Percentiles rank a stretch among this genome's conserved stretches.
Conservation (phyloP, 805 yeast species). For the Blastobotrys peoriensis region DNA sequence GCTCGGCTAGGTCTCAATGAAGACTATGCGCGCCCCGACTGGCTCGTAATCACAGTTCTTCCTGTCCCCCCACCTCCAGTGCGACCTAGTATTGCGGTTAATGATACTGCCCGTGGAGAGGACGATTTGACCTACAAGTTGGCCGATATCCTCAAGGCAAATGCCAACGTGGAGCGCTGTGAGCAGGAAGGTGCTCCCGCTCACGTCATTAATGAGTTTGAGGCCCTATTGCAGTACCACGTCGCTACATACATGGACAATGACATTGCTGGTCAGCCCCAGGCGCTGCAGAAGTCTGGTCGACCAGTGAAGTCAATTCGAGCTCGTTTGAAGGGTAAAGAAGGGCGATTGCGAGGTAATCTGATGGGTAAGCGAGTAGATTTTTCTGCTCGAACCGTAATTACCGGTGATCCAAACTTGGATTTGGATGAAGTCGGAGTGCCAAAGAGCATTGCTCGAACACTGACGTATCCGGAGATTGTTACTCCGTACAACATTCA, state of each 20-base stretch:
- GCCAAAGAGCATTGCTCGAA: slow-evolving; percentile 92
- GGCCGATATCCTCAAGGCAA: slow-evolving; percentile 95
- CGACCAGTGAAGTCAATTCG: slow-evolving; percentile 97
- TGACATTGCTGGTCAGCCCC: slow-evolving; percentile 99
- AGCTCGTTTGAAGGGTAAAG: slow-evolving; percentile 99
- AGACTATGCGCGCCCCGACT: slow-evolving; percentile 97
- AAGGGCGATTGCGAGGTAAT: slow-evolving; percentile 97
- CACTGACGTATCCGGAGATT: slow-evolving; percentile 92
- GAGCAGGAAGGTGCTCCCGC: slow-evolving; percentile 99
- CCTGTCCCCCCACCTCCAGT: slow-evolving; percentile 99
- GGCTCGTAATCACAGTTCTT: slow-evolving; percentile 95
- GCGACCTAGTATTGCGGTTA: slow-evolving; percentile 96
- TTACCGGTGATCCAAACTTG: slow-evolving; percentile 97
- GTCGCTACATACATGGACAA: slow-evolving; percentile 99
- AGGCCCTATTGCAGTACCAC: slow-evolving; percentile 90
- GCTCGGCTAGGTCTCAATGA: slow-evolving; percentile 80
- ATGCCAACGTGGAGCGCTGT: slow-evolving; percentile 91
- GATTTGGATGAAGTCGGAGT: slow-evolving; percentile 99
- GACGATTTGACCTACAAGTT: slow-evolving; percentile 97
- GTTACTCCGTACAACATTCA: slow-evolving; percentile 98
- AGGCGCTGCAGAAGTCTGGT: slow-evolving; percentile 96
- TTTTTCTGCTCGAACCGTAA: slow-evolving; percentile 97
- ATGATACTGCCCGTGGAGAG: slow-evolving; percentile 97
- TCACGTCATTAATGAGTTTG: slow-evolving; percentile 95
- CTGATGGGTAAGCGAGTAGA: slow-evolving; percentile 99